Conservation (phyloP, 2,329 filamentous ascomycete genomes). For the Aspergillus arachidicola region DNA sequence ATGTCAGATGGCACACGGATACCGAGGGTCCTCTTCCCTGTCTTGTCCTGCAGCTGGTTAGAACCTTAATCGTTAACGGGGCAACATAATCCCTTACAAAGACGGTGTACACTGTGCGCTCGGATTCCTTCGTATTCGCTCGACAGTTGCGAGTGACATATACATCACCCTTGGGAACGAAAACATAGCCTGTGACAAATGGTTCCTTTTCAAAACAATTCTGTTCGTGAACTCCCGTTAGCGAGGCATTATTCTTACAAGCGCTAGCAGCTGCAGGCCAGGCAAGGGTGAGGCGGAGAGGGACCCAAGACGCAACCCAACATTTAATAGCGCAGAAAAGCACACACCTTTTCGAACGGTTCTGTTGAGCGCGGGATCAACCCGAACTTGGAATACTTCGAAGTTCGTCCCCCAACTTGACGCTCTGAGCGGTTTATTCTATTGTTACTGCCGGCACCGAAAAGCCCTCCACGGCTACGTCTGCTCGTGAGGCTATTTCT, state of each 20-base stretch:
- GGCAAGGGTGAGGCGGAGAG: background rate
- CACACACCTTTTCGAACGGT: constrained; percentile 31
- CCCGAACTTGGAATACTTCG: constrained; percentile 19
- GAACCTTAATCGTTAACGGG: constrained; percentile 1
- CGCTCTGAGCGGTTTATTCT: constrained; percentile 3
- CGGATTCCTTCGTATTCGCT: constrained; percentile 35
- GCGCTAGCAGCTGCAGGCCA: constrained; percentile 11
- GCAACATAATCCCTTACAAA: constrained; percentile 33
- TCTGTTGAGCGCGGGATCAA: constrained; percentile 27
- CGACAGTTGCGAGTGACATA: constrained; percentile 49
- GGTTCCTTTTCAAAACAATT: constrained; percentile 33
- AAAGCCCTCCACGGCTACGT: constrained; percentile 3
- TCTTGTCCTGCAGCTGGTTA: constrained; percentile 27
- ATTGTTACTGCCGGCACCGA: constrained; percentile 7
- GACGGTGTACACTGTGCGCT: constrained; percentile 38
- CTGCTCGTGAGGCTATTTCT: constrained; percentile 13
- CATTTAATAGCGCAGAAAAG: background rate
- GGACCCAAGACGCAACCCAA: background rate
- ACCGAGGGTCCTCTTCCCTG: constrained; percentile 40
- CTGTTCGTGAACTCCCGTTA: constrained; percentile 23
- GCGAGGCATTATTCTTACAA: background rate
- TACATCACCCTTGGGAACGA: constrained; percentile 46
- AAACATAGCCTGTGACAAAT: constrained; percentile 37
- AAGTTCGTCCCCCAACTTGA: constrained; percentile 2
- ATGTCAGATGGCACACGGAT: constrained; percentile 47